Evolutionary conservation across 75 land plant species (phyloP), one percentile per base, ranked within the genome.

Genomic region (Chamaecyparis obtusa): DNA sequence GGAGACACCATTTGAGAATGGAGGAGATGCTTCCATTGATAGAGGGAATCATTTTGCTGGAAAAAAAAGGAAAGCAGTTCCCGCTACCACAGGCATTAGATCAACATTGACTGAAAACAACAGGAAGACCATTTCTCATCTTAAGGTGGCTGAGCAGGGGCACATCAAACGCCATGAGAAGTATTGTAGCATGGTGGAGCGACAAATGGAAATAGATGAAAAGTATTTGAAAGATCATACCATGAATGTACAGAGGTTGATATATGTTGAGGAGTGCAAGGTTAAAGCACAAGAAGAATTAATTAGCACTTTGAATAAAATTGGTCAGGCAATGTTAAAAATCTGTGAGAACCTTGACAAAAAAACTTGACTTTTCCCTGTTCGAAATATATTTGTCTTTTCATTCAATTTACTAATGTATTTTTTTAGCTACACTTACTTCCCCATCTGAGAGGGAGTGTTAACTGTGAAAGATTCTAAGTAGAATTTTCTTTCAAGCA

Each of bases 301-400:
- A 83, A 54, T 51, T 35, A 54, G 60, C 33, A 60, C 85, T 13
- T 83, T 83, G 60, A 49, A 83, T 83, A 83, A 49, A 24, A 83
- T 83, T 54, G 85, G 85, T 49, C 60, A 83, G 48, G 85, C 85
- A 83, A 83, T 83, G 85, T 51, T 83, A 13, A 83, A 83, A 49
- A 83, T 83, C 39, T 83, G 85, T 51, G 85, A 83, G 36, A 51
- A 24, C 36, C 17, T 83, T 54, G 85, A 49, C 60, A 83, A 33
- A 33, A 83, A 54, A 1, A 11, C 19, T 54, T 83, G 85, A 83
- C 41, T 41, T 43, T 43, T 3, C 27, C 16, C 43, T 80, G 74
- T 67, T 27, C 30, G 9, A 67, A n/a, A 71, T 32, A n/a, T n/a
- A n/a, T 71, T 10, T 32, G 13, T 32, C 35, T 71, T 71, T 71